Evolutionary conservation across 2,329 filamentous ascomycete species (phyloP).

Genomic region (Trichophyton equinum): DNA sequence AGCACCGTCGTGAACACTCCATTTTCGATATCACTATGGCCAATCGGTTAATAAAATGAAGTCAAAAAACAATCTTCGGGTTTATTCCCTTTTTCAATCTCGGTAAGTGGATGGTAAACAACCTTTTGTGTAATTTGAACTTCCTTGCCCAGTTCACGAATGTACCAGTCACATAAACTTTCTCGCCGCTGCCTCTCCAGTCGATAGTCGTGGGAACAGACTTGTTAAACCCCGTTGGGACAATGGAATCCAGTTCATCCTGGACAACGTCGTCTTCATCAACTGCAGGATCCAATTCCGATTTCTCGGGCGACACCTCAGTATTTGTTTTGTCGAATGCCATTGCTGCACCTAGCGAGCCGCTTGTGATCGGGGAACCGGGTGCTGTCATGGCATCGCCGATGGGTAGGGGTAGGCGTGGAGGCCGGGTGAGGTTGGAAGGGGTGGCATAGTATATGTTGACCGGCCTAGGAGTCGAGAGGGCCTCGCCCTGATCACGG

Average conservation of each 20-base stretch:
- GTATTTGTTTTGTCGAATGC: slow-evolving; percentile 19
- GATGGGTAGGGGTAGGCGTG: slow-evolving; percentile 81
- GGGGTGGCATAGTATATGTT: slow-evolving; percentile 37
- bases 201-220: slow-evolving; percentile 75
- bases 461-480: slow-evolving; percentile 26
- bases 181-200: slow-evolving; percentile 73
- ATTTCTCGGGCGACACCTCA: slow-evolving; percentile 42
- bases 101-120: background rate
- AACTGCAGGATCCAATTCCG: slow-evolving; percentile 43
- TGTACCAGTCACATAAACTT: slow-evolving; percentile 91
- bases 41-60: background rate
- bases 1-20: slow-evolving; percentile 64
- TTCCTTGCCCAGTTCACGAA: slow-evolving; percentile 97
- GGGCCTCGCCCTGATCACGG: slow-evolving; percentile 16
- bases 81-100: background rate
- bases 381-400: slow-evolving; percentile 83
- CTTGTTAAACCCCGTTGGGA: slow-evolving; percentile 52
- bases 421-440: slow-evolving; percentile 47
- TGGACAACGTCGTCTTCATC: slow-evolving; percentile 64
- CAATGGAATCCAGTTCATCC: slow-evolving; percentile 55
- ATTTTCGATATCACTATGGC: slow-evolving; percentile 27
- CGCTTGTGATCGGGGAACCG: slow-evolving; percentile 66
- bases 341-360: slow-evolving; percentile 44
- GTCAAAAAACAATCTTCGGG: background rate
- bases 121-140: slow-evolving; percentile 69